Evolutionary conservation across 352 stramenopile genomes (phyloP), one percentile per base, ranked within the genome.

Genomic region (Phytophthora vignae): DNA sequence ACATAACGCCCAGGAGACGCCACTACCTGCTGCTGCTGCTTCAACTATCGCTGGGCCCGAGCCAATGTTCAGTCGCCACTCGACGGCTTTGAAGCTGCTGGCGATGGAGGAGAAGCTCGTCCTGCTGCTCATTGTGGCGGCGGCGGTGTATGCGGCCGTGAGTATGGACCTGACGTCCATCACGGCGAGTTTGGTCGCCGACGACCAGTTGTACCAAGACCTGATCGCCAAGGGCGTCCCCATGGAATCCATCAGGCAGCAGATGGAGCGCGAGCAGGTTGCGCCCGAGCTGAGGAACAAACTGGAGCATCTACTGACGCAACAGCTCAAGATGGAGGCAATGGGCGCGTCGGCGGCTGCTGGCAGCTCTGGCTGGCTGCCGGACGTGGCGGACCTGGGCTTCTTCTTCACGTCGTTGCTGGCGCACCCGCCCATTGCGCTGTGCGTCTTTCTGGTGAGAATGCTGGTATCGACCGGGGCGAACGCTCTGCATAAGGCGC

Each of bases 221-320:
- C 71, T 95, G 6, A 56, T 93, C 40, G 56, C 73, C 4, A 84
- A 87, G 33, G 88, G 88, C 3, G 78, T 92, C 15, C 73, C 88
- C 12, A 64, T 95, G 29, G 78, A 88, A 2, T 80, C 83, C 4
- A 90, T 95, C 48, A 78, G 83, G 40, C 84, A 93, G 64, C 88
- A 90, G 48, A 80, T 93, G 42, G 83, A 92, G 54, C 84, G 85
- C 8, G 84, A 93, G 38, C 82, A 93, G 22, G 83, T 92, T 69
- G 73, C 80, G 11, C 67, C 73, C 14, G 64, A 77, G 27, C 68
- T 78, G 29, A 73, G 79, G 27, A 68, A 82, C 10, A 83, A 83
- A 21, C 77, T 94, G 42, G 83, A 92, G 67, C 82, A 71, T 17
- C 60, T 91, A 12, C 56, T 91, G 42, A 73, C 68, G 11, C 60